Base-by-base conservation (phyloP, 148 eudicot genomes). In the Rhododendron simsii region DNA sequence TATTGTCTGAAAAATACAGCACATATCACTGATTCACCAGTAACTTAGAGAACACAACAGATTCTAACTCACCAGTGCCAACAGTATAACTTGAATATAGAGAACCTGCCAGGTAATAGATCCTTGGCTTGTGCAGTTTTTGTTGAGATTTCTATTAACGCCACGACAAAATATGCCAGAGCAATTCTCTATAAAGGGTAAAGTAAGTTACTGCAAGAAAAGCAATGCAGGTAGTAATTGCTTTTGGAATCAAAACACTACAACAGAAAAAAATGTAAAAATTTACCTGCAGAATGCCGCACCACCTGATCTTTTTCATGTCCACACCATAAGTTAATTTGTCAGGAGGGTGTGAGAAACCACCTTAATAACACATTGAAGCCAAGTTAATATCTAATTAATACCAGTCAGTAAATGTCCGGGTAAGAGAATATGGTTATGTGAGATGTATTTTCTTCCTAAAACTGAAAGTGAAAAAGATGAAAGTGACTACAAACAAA, bases 231-330 rank as follows among this genome's bases (percentile, higher is more conserved):
- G 26, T 28, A 83, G n/a, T 9, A 18, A 69, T 41, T 30, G 45
- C 41, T 16, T 61, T 53, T 65, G 47, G 12, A 15, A 41, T 83
- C 61, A 83, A 23, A 69, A 26, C 8, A 23, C 78, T 23, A 57
- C 30, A 3, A 33, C 23, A 23, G 28, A 84, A 83, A 3, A 65
- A 79, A 82, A 33, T 61, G 57, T 65, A 33, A 65, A 74, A 88
- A 50, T 82, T 86, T 81, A 96, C 98, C 98, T 96, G 98, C 3
- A 96, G 98, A 81, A 96, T 96, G 75, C 98, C 98, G 82, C 96
- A 96, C 98, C 96, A 95, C 87, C 98, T 89, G 74, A 96, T 91
- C 83, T 48, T 92, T 91, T 90, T 95, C 94, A 96, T 91, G 87
- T 96, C 95, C 85, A 95, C 98, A 78, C 98, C 98, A 88, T 96